A percentile compares a stretch with the other conserved stretches of the same genome.
Conservation (phyloP, 768 basidiomycete species). For the Sarcodon aspratus region DNA sequence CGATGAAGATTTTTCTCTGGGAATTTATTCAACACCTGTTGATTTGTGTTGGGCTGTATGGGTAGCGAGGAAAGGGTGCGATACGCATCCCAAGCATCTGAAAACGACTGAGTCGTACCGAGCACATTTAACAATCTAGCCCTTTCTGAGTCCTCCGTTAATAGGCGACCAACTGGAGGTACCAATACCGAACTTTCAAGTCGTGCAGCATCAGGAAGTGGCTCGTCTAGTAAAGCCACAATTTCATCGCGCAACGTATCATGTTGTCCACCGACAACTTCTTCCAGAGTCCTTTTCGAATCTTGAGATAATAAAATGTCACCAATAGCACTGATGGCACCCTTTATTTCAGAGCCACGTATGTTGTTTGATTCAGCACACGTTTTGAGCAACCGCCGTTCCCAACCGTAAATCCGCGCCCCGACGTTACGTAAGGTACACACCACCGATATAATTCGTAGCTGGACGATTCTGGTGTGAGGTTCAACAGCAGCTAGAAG, state of each 20-base stretch:
- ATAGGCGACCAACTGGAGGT: neutral
- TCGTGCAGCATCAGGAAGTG: neutral
- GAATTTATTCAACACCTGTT: conserved; percentile 13
- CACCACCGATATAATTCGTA: conserved; percentile 60
- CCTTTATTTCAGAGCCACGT: neutral
- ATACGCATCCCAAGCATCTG: conserved; percentile 35
- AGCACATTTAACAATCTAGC: conserved; percentile 17
- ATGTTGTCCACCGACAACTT: too few species aligned
- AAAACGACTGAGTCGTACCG: conserved; percentile 18
- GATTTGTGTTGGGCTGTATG: neutral
- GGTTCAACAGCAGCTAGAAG: conserved; percentile 43
- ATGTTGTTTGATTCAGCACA: neutral
- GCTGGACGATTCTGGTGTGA: conserved; percentile 47
- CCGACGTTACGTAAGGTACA: conserved; percentile 43
- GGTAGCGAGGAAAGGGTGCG: conserved; percentile 17
- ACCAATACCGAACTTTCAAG: neutral
- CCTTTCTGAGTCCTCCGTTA: neutral
- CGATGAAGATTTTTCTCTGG: conserved; percentile 40
- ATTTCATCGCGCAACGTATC: neutral
- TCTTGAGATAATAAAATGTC: neutral
- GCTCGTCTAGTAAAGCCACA: neutral
- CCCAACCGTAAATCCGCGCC: conserved; percentile 43
- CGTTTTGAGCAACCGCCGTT: conserved; percentile 56
- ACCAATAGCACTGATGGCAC: neutral
- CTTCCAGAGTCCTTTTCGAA: neutral